Percentiles rank a stretch among this genome's conserved stretches.
Evolutionary conservation across 106 monocot species (phyloP).

Genomic region (Dioscorea alata): DNA sequence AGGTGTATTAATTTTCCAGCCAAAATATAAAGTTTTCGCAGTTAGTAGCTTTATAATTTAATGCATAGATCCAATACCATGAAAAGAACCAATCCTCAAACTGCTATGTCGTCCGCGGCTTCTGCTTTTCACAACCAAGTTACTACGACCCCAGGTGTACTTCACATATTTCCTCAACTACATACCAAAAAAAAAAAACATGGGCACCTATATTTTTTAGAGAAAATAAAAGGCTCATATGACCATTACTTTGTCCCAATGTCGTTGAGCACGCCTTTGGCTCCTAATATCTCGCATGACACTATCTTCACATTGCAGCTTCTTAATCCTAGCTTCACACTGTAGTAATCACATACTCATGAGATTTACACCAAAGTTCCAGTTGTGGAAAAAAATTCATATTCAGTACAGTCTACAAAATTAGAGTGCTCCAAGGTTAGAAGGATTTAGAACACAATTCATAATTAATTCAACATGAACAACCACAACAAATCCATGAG

Average conservation of each 20-base stretch:
- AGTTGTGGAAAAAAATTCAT: background rate
- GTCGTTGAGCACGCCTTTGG: constrained; percentile 21
- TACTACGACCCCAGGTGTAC: constrained; percentile 34
- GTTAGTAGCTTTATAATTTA: background rate
- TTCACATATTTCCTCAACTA: constrained; percentile 37
- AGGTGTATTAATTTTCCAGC: no score
- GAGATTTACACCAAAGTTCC: no score
- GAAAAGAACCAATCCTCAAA: constrained; percentile 4
- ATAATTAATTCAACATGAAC: no score
- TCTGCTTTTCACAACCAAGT: constrained; percentile 10
- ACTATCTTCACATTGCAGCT: constrained; percentile 29
- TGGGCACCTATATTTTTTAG: background rate
- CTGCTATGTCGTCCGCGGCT: constrained; percentile 2
- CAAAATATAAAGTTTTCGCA: no score
- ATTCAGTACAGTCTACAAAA: constrained; percentile 2
- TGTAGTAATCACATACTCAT: no score
- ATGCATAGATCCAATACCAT: constrained; percentile 19
- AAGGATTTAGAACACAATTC: no score
- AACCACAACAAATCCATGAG: no score
- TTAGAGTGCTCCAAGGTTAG: background rate
- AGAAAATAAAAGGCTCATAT: background rate
- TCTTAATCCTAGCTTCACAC: constrained; percentile 38
- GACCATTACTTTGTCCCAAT: constrained; percentile 31
- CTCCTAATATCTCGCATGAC: constrained; percentile 22
- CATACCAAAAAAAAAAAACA: background rate